Base-by-base conservation (phyloP, 495 filamentous ascomycete species). In the Cercophora samala region DNA sequence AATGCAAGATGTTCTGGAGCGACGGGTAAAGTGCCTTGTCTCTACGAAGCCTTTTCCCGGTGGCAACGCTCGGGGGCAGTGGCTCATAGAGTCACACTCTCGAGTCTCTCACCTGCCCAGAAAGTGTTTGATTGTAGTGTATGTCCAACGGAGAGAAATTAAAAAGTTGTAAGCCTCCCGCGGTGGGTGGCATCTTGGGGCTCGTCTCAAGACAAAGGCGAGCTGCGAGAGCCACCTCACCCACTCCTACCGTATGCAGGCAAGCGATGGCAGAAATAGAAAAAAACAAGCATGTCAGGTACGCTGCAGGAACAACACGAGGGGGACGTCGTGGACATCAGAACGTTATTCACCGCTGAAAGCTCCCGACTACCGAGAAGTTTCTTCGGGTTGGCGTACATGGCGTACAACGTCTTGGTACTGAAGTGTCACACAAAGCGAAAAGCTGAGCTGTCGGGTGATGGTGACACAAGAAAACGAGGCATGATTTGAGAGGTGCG, bases 21-120 rank as follows among this genome's bases (percentile, higher is more conserved):
- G 53, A 69, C 72, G 73, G 75, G 66, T 77, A 77, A 75, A 73
- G 68, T 75, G 72, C 64, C 72, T 67, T 69, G 70, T 71, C 70
- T 68, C 65, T 25, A 55, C 26, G 18, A 6, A 56, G 37, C 46
- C 65, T 71, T 74, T 72, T 74, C 25, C 69, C 70, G 73, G 75
- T 71, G 73, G 72, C 73, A 66, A 75, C 37, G 26, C 26, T 29
- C 26, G 65, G 61, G 46, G 29, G 25, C 46, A 62, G 26, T 58
- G 52, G 19, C 60, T 62, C 64, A 52, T 58, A 68, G 22, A 63
- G 66, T 68, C 52, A 61, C 63, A 66, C 29, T 68, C 52, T 69
- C 64, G 24, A 55, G 55, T 68, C 60, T 46, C 8, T 9, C 37
- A 46, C 37, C 37, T 46, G 37, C 37, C 37, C 37, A 17, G 1